Conservation (phyloP, 139 green algal species). For the Volvox reticuliferus region DNA sequence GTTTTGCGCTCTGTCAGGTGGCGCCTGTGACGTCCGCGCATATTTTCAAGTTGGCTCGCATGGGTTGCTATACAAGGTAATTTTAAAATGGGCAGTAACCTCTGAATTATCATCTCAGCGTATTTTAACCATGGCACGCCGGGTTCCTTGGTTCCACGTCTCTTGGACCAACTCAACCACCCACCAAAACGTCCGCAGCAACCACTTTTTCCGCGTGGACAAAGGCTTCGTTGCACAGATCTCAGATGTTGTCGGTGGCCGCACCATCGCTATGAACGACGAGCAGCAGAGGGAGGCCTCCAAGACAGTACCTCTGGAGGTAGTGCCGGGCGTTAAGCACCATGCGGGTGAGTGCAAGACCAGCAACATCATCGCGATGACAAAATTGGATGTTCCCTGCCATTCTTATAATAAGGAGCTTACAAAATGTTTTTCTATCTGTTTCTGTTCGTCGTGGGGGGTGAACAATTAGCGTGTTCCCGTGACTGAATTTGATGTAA, state of each 20-base stretch:
- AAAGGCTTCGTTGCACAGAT: slow-evolving; percentile 95
- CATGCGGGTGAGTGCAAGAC: slow-evolving; percentile 44
- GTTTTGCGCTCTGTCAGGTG: neutral
- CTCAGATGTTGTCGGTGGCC: slow-evolving; percentile 69
- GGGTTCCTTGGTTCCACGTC: no score
- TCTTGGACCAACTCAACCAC: no score
- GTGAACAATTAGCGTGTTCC: no score
- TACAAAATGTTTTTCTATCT: no score
- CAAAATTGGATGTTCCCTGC: no score
- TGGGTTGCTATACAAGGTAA: slow-evolving; percentile 21
- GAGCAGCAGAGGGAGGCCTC: slow-evolving; percentile 72
- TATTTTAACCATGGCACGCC: no score
- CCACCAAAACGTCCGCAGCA: neutral
- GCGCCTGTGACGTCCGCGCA: slow-evolving; percentile 25
- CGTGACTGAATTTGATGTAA: no score
- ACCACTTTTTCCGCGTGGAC: slow-evolving; percentile 72
- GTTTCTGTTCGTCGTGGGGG: no score
- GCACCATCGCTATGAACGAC: slow-evolving; percentile 64
- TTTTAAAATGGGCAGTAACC: no score
- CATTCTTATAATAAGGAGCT: no score
- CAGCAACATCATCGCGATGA: neutral
- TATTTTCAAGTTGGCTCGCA: slow-evolving; percentile 35
- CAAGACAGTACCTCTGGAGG: slow-evolving; percentile 87
- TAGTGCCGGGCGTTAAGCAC: slow-evolving; percentile 74
- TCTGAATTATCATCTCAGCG: no score